Percentiles rank a stretch among this genome's conserved stretches.
Evolutionary conservation across 1,139 yeast species (phyloP).

Genomic region (Yamadazyma buinensis): DNA sequence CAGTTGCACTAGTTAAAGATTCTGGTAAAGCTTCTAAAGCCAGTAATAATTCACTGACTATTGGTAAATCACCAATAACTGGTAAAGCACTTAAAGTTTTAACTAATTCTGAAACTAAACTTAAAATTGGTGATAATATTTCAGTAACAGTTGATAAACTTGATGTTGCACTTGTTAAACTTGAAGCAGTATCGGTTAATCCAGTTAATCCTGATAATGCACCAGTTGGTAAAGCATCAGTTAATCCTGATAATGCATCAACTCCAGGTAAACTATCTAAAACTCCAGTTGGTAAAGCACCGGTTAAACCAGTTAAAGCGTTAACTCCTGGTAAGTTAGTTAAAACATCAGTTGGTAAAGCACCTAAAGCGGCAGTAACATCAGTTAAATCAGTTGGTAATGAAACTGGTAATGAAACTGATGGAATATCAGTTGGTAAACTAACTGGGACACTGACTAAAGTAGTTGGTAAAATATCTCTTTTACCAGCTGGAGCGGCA

Average conservation of each 20-base stretch:
- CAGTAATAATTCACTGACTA: conserved; percentile 9
- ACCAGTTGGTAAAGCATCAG: neutral
- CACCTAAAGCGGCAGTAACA: neutral
- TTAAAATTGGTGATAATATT: conserved; percentile 3
- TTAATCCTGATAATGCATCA: neutral
- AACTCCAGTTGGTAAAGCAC: conserved; percentile 5
- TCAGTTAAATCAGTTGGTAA: conserved; percentile 5
- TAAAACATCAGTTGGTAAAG: conserved; percentile 8
- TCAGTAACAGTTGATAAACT: neutral
- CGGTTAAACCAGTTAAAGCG: neutral
- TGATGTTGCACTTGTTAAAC: conserved; percentile 1
- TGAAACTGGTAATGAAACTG: neutral
- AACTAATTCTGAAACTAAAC: conserved; percentile 7
- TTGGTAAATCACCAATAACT: conserved; percentile 10
- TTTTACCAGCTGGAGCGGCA: conserved; percentile 1
- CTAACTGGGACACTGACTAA: conserved; percentile 6
- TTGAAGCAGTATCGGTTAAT: neutral
- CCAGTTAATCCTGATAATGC: conserved; percentile 1
- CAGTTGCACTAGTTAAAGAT: neutral
- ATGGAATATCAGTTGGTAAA: neutral
- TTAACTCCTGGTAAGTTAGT: conserved; percentile 1
- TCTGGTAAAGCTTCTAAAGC: conserved; percentile 8
- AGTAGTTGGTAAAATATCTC: conserved; percentile 4
- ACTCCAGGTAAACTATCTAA: neutral
- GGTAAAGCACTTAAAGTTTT: conserved; percentile 9